Evolutionary conservation across 192 early-diverging fungal species (phyloP).

Genomic region (Gryganskiella cystojenkinii): DNA sequence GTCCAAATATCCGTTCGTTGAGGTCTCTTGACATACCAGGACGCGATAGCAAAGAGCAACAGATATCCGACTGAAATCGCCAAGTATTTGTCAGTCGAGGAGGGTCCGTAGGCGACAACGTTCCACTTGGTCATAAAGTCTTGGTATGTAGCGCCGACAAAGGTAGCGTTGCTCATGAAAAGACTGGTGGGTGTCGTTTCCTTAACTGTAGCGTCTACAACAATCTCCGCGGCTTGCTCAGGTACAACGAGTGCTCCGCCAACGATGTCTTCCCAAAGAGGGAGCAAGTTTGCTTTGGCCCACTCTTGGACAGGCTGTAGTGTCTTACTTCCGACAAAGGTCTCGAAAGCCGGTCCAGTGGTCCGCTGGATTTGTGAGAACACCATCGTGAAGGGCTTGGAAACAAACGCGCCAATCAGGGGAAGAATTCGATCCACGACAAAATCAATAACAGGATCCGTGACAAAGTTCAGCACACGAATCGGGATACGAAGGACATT

Average conservation of each 20-base stretch:
- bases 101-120: slow-evolving; percentile 56
- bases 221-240: slow-evolving; percentile 16
- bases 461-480: slow-evolving; percentile 66
- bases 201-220: background rate
- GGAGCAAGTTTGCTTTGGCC: slow-evolving; percentile 19
- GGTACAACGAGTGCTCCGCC: background rate
- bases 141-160: slow-evolving; percentile 6
- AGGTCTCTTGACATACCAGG: slow-evolving; percentile 58
- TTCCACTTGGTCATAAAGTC: slow-evolving; percentile 52
- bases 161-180: slow-evolving; percentile 5
- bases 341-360: slow-evolving; percentile 8
- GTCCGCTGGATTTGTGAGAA: slow-evolving; percentile 6
- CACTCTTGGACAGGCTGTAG: slow-evolving; percentile 35
- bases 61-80: slow-evolving; percentile 72
- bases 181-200: background rate
- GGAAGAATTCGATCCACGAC: slow-evolving; percentile 66
- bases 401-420: slow-evolving; percentile 35
- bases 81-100: slow-evolving; percentile 65
- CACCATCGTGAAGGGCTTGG: slow-evolving; percentile 10
- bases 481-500: slow-evolving; percentile 60
- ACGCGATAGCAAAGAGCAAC: slow-evolving; percentile 59
- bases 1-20: slow-evolving; percentile 54
- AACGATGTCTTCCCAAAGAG: slow-evolving; percentile 13
- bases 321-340: slow-evolving; percentile 28
- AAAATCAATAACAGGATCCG: slow-evolving; percentile 81